Evolutionary conservation across 2,329 filamentous ascomycete genomes (phyloP), one percentile per base, ranked within the genome.

Genomic region (Cryphonectria japonica): DNA sequence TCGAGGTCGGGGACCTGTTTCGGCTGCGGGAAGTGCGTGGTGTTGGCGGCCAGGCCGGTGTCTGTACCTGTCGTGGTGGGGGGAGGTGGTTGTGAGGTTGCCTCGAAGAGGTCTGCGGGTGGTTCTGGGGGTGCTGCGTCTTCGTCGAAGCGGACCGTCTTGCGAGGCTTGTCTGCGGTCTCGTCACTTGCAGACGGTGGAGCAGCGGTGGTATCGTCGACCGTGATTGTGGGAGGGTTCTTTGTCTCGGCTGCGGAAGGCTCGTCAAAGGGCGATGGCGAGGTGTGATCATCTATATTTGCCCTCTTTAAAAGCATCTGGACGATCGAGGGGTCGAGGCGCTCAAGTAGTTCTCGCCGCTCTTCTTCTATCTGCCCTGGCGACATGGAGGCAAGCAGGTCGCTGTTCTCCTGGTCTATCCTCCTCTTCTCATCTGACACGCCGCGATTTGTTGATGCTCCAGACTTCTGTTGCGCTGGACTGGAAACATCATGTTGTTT

Each of bases 321-420:
- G 7, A 99, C 85, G 43, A 98, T 83, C 0, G 87, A 87, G 1
- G 94, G 91, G 73, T 93, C 92, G 68, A 98, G 81, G 9, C 88
- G 89, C n/a, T 85, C 86, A 78, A 97, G 86, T n/a, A 99, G 83
- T 75, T 98, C 95, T 71, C 89, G 85, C 60, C 92, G 89, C 72
- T 96, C 94, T 75, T 91, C 85, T 73, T 92, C 90, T 71, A 98
- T 97, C 80, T 98, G 93, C 52, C 89, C 87, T 0, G 89, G 83
- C 1, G 92, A 92, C 96, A 99, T 98, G 37, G 85, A 84, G 19
- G 90, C 90, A 63, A 99, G 80, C 72, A 88, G 88, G 71, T 89
- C 86, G 61, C 83, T 88, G 77, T 98, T 99, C 79, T 98, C 94
- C 75, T 90, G 86, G 77, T 95, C 92, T 78, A 99, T 98, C 6